Evolutionary conservation across 768 basidiomycete species (phyloP).

Genomic region (Tylopilus plumbeoviolaceoides): DNA sequence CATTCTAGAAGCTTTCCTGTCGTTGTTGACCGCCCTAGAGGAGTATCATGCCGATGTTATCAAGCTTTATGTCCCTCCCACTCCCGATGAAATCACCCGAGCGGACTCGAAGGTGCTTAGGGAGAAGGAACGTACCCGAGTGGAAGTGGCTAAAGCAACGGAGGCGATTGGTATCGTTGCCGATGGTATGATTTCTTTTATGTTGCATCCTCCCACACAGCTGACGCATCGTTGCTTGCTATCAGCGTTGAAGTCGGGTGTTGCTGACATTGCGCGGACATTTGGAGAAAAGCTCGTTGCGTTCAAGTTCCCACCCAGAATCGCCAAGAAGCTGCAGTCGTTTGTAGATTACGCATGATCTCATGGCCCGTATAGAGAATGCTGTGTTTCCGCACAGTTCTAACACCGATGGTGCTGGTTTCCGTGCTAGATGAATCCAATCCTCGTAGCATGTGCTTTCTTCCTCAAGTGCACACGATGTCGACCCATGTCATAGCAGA

Average conservation of each 20-base stretch:
- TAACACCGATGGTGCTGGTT: not conserved
- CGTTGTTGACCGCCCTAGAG: constrained; percentile 64
- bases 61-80: constrained; percentile 36
- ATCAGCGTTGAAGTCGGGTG: constrained; percentile 56
- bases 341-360: constrained; percentile 58
- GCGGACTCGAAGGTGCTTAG: constrained; percentile 32
- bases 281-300: constrained; percentile 73
- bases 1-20: constrained; percentile 71
- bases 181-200: constrained; percentile 45
- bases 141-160: constrained; percentile 53
- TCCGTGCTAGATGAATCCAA: not conserved
- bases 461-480: not conserved
- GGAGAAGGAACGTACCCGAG: constrained; percentile 36
- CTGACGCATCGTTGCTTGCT: not conserved
- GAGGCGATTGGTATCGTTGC: constrained; percentile 51
- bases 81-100: constrained; percentile 29
- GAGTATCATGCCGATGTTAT: constrained; percentile 54
- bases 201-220: too few relatives aligned
- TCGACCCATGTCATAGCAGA: too few relatives aligned
- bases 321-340: constrained; percentile 61
- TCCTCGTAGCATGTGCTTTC: not conserved
- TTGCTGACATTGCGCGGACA: constrained; percentile 62
- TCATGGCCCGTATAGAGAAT: not conserved
- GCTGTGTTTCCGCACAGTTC: not conserved
- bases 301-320: constrained; percentile 73